These are phyloP conservation scores for Lichtheimia ramosa DNA, from an alignment of 371 early-diverging fungal species.

Conservation along the genomic window DNA sequence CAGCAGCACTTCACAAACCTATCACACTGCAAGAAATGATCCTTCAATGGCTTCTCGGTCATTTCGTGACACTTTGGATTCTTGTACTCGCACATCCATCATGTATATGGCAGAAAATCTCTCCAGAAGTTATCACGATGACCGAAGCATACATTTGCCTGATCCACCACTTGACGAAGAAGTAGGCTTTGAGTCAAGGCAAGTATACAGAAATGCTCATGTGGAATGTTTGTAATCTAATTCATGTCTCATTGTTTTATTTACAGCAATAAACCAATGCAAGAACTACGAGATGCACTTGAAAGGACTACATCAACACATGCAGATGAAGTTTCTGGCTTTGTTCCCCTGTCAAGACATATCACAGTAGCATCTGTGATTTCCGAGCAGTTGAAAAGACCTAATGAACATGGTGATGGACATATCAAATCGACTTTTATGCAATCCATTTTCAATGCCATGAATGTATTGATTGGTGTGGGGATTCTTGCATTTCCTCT, in stretches of 20 bases:
- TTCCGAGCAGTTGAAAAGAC: conserved; percentile 10
- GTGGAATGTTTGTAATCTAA: too few species aligned
- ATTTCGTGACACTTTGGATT: conserved; percentile 6
- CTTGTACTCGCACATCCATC: conserved; percentile 13
- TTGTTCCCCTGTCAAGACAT: conserved; percentile 12
- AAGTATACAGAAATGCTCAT: too few species aligned
- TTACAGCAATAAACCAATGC: not conserved
- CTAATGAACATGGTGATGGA: not conserved
- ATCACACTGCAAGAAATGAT: not conserved
- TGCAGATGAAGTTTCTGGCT: not conserved
- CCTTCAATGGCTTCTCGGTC: not conserved
- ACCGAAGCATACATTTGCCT: not conserved
- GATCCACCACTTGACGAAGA: not conserved
- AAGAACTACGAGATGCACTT: not conserved
- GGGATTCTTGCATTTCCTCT: conserved; percentile 45
- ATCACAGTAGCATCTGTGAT: conserved; percentile 19
- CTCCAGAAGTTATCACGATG: not conserved
- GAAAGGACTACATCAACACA: not conserved
- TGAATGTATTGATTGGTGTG: conserved; percentile 66
- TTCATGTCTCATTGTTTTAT: too few species aligned
- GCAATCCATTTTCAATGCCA: conserved; percentile 54
- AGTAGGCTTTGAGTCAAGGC: not conserved
- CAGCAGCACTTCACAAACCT: conserved; percentile 1
- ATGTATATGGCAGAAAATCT: conserved; percentile 20
- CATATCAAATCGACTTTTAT: conserved; percentile 25